Evolutionary conservation across 176 grass and related monocot species (phyloP).

Genomic region (Oryza glumipatula): DNA sequence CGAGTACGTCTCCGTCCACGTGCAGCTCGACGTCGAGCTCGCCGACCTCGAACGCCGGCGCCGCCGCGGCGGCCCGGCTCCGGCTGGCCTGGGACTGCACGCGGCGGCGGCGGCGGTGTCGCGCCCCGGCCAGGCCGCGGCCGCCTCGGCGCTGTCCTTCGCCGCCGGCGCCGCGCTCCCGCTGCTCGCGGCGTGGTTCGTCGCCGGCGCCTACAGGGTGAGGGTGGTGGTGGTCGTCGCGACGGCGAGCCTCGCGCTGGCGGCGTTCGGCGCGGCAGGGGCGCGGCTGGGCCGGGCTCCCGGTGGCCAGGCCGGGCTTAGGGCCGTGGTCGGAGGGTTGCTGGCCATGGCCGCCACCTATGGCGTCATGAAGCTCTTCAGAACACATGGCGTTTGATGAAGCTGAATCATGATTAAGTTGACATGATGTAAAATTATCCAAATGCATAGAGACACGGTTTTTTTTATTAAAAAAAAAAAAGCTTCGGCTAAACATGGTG

Average conservation of each 20-base stretch:
- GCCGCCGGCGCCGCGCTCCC: conserved; percentile 53
- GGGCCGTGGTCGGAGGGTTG: conserved; percentile 57
- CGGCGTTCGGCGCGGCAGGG: conserved; percentile 50
- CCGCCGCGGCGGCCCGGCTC: neutral
- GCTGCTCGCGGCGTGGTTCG: conserved; percentile 62
- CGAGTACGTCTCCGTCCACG: conserved; percentile 74
- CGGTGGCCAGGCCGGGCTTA: conserved; percentile 32
- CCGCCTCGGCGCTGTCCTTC: conserved; percentile 65
- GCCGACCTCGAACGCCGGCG: conserved; percentile 46
- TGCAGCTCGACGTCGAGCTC: conserved; percentile 63
- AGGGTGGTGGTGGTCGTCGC: conserved; percentile 48
- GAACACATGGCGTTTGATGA: conserved; percentile 37
- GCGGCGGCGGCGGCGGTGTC: conserved; percentile 21
- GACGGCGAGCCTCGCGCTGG: conserved; percentile 40
- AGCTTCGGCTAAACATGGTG: no score
- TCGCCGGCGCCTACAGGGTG: conserved; percentile 39
- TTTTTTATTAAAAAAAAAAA: no score
- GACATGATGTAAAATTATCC: neutral
- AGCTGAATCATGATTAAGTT: neutral
- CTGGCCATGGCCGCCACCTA: conserved; percentile 69
- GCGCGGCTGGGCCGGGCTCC: conserved; percentile 45
- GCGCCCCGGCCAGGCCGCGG: conserved; percentile 57
- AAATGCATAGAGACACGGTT: neutral
- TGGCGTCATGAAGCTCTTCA: conserved; percentile 66
- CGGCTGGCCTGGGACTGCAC: neutral